Conservation (phyloP, 768 basidiomycete genomes). For the Tricholoma hemisulphureum region DNA sequence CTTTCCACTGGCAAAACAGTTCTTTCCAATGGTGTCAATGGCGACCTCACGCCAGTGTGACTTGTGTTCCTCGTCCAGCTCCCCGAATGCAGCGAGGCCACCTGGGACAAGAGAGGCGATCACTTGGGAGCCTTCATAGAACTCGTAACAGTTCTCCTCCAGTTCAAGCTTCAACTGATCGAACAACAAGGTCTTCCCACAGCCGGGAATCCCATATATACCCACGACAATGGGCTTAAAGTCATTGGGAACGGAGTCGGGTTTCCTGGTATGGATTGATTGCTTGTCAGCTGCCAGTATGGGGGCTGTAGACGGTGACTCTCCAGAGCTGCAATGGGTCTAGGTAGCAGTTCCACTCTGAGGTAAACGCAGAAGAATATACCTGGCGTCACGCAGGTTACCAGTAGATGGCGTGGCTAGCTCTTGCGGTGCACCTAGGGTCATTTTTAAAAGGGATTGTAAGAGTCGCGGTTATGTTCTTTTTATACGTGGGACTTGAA, state of each 20-base stretch:
- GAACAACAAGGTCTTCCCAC: background rate
- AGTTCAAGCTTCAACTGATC: background rate
- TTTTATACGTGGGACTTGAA: too few relatives aligned
- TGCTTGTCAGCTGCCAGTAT: background rate
- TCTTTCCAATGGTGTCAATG: background rate
- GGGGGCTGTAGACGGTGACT: background rate
- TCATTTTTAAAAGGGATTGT: background rate
- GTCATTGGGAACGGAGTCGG: background rate
- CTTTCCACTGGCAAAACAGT: background rate
- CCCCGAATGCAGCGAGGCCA: background rate
- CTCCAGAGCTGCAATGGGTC: background rate
- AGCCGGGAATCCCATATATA: background rate
- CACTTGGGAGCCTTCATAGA: background rate
- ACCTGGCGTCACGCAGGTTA: background rate
- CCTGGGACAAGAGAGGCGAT: background rate
- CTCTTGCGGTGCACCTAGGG: background rate
- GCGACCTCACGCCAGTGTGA: background rate
- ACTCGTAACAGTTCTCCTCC: background rate
- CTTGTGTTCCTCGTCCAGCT: slow-evolving; percentile 1
- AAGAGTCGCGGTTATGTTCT: background rate
- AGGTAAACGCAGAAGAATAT: background rate
- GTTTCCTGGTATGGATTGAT: background rate
- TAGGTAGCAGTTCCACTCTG: background rate
- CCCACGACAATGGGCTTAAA: background rate
- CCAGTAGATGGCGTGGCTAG: background rate